Percentiles rank a stretch among this genome's conserved stretches.
These are phyloP conservation scores for Populus tremula DNA, from an alignment of 345 rosid species.

Conservation along the genomic window DNA sequence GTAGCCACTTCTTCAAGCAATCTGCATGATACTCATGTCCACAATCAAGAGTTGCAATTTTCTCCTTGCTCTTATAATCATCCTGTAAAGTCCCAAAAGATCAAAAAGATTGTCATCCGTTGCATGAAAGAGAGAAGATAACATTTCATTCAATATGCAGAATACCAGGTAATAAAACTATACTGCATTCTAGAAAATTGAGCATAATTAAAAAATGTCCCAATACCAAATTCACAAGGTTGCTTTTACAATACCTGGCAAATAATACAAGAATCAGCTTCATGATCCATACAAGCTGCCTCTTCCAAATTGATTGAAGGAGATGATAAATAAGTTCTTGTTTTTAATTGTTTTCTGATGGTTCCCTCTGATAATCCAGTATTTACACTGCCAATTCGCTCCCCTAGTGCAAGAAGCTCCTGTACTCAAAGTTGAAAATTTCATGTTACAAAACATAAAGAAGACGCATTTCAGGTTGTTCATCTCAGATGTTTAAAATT, in stretches of 20 bases:
- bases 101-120: neutral
- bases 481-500: neutral
- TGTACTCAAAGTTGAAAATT: conserved; percentile 20
- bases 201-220: neutral
- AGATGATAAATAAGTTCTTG: conserved; percentile 38
- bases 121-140: neutral
- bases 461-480: neutral
- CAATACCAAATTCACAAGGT: neutral
- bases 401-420: conserved; percentile 88
- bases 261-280: conserved; percentile 69
- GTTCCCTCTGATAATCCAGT: conserved; percentile 77
- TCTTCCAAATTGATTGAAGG: conserved; percentile 58
- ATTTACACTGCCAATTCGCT: conserved; percentile 70
- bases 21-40: conserved; percentile 74
- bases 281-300: conserved; percentile 47
- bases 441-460: neutral
- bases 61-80: conserved; percentile 49
- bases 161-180: neutral
- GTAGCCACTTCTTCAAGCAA: conserved; percentile 88
- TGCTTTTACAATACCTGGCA: conserved; percentile 62
- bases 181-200: neutral
- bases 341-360: conserved; percentile 42
- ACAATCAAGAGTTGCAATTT: conserved; percentile 64
- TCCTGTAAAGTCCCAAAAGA: conserved; percentile 44
- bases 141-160: neutral